Conservation (phyloP, 495 filamentous ascomycete species). For the Penicillium maclennaniae region DNA sequence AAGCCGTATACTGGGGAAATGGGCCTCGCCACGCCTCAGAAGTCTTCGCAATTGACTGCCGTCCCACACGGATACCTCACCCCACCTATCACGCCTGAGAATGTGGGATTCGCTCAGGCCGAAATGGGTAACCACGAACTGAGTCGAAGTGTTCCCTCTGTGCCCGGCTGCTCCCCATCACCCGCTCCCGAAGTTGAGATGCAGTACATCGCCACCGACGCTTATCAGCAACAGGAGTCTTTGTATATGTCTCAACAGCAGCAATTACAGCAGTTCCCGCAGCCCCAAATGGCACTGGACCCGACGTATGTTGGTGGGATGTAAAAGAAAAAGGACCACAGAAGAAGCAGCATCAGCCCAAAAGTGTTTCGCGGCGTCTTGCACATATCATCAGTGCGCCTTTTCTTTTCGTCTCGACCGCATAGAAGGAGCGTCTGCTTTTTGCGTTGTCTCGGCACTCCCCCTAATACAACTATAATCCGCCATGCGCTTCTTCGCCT, state of each 20-base stretch:
- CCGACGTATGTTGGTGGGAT: conserved; percentile 32
- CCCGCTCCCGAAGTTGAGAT: conserved; percentile 37
- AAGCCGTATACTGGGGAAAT: conserved; percentile 49
- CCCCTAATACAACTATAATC: conserved; percentile 18
- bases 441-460: conserved; percentile 14
- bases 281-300: conserved; percentile 37
- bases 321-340: conserved; percentile 14
- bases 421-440: conserved; percentile 20
- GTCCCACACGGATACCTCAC: conserved; percentile 83
- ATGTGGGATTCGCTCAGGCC: conserved; percentile 50
- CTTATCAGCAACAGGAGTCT: conserved; percentile 38
- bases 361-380: conserved; percentile 24
- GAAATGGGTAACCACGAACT: conserved; percentile 26
- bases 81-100: conserved; percentile 94
- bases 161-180: conserved; percentile 36
- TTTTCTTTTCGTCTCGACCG: conserved; percentile 6
- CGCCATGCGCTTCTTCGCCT: conserved; percentile 5
- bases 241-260: conserved; percentile 28
- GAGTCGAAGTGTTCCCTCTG: conserved; percentile 22
- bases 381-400: conserved; percentile 24
- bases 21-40: conserved; percentile 78
- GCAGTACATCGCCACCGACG: conserved; percentile 37
- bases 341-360: conserved; percentile 17
- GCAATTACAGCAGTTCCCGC: conserved; percentile 31
- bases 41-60: conserved; percentile 59